Percentiles rank a stretch among this genome's conserved stretches.
Conservation (phyloP, 2,329 filamentous ascomycete genomes). For the Alternaria infectoria region DNA sequence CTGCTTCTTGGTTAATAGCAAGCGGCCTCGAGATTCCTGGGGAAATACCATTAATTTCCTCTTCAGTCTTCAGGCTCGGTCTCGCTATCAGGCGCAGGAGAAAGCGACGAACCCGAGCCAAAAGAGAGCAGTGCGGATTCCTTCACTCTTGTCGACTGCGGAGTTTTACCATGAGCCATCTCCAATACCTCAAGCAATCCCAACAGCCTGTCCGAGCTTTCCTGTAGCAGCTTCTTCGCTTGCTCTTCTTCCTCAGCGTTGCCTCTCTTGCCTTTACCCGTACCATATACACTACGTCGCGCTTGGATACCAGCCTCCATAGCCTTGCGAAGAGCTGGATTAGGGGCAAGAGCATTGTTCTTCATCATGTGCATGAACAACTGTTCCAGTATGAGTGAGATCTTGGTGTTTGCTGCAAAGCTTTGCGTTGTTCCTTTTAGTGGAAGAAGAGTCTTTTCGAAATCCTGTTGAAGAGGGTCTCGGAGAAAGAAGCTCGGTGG, state of each 20-base stretch:
- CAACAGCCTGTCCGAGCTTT: constrained; percentile 43
- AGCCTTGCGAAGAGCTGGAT: constrained; percentile 49
- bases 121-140: constrained; percentile 22
- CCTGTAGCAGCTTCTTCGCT: constrained; percentile 41
- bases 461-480: constrained; percentile 35
- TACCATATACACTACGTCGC: constrained; percentile 54
- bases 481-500: constrained; percentile 34
- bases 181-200: constrained; percentile 44
- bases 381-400: constrained; percentile 44
- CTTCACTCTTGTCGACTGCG: constrained; percentile 11
- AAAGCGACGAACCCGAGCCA: constrained; percentile 29
- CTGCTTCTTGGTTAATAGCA: background rate
- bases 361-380: constrained; percentile 41
- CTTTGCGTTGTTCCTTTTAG: constrained; percentile 32
- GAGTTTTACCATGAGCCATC: constrained; percentile 18
- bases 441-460: constrained; percentile 36
- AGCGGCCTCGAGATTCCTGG: background rate
- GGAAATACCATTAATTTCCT: background rate
- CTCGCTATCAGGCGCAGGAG: constrained; percentile 31
- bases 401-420: constrained; percentile 42
- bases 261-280: constrained; percentile 54
- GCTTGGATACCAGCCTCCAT: constrained; percentile 61
- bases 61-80: constrained; percentile 12
- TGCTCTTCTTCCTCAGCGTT: constrained; percentile 46
- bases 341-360: constrained; percentile 24